Conservation (phyloP, 352 stramenopile species). For the Pythium aphanidermatum region DNA sequence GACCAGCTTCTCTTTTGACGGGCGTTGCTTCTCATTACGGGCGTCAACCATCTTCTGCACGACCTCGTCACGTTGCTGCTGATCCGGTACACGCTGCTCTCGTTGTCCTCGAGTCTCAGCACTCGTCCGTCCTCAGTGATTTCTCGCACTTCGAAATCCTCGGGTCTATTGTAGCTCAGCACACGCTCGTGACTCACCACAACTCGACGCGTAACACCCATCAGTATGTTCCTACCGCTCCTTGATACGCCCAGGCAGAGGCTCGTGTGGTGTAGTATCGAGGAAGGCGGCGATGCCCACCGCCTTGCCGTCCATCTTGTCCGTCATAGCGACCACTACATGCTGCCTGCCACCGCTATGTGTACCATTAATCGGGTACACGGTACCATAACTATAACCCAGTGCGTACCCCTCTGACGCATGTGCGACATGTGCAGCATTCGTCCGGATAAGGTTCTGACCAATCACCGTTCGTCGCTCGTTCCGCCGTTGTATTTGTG, state of each 20-base stretch:
- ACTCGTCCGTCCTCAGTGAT: constrained; percentile 36
- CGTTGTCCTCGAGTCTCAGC: constrained; percentile 27
- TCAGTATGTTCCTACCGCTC: constrained; percentile 18
- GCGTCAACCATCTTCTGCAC: constrained; percentile 25
- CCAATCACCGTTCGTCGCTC: constrained; percentile 7
- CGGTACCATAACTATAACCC: constrained; percentile 7
- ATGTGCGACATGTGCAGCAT: constrained; percentile 8
- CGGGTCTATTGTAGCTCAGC: too few species aligned
- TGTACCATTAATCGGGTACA: background rate
- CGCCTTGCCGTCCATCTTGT: constrained; percentile 14
- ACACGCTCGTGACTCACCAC: too few species aligned
- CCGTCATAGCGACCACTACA: too few species aligned
- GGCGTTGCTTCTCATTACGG: constrained; percentile 16
- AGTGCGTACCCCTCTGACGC: background rate
- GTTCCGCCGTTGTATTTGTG: constrained; percentile 16
- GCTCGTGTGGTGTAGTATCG: constrained; percentile 2
- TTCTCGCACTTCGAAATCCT: constrained; percentile 73
- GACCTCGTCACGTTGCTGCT: constrained; percentile 26
- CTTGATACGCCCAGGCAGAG: constrained; percentile 37
- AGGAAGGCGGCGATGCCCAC: constrained; percentile 54
- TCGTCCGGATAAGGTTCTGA: too few species aligned
- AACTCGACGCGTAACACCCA: too few species aligned
- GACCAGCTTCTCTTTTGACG: constrained; percentile 30
- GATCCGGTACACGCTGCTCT: constrained; percentile 24
- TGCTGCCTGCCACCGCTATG: too few species aligned